A percentile compares a stretch with the other conserved stretches of the same genome.
phyloP scores from a whole-genome alignment of 148 eudicot genomes.

The Fallopia convolvulus region DNA sequence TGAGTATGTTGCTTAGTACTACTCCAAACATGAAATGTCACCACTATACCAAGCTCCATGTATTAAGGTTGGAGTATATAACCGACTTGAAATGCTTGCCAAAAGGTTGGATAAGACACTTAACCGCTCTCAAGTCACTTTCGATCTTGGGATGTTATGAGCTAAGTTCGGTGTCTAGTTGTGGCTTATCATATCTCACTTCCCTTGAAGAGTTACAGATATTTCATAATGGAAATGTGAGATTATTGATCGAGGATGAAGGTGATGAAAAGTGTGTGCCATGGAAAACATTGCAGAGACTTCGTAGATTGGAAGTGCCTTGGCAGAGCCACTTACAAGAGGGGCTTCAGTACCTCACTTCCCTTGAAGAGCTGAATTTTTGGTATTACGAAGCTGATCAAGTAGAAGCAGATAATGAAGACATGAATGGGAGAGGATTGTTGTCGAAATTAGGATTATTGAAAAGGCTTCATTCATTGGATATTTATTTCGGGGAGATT shows the following conservation, averaged over 20 bases:
- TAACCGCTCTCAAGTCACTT: not conserved
- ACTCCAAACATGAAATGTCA: not conserved
- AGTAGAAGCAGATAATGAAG: not conserved
- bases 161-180: not conserved
- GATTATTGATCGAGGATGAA: too few species aligned
- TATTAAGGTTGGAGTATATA: accelerated
- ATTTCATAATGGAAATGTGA: not conserved
- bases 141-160: not conserved
- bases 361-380: not conserved
- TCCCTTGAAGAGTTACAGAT: not conserved
- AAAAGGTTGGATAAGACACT: not conserved
- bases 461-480: not conserved
- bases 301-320: not conserved
- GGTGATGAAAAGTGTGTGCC: not conserved
- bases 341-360: not conserved
- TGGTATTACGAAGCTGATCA: not conserved
- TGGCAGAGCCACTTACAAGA: not conserved
- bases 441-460: too few species aligned
- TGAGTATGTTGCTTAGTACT: not conserved
- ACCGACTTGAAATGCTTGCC: not conserved
- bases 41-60: not conserved
- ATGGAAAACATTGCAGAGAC: not conserved
- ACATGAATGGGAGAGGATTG: not conserved
- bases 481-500: not conserved
- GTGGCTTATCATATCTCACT: not conserved